These are phyloP conservation scores for Cladophialophora chaetospira DNA, from an alignment of 2,329 filamentous ascomycete species.

Conservation along the genomic window DNA sequence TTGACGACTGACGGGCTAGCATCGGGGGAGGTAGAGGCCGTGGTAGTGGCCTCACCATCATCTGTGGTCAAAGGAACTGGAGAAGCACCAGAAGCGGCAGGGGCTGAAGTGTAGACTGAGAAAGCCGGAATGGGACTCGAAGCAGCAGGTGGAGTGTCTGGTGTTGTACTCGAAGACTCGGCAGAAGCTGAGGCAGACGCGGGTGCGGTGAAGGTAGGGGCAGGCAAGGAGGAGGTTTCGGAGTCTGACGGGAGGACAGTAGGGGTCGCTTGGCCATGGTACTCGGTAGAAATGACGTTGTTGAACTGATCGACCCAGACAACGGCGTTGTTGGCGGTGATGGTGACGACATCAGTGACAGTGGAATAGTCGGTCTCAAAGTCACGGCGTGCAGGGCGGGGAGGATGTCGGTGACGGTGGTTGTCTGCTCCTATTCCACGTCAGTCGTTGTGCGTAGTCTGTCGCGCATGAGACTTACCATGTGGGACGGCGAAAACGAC, in stretches of 20 bases:
- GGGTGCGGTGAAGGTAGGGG: background rate
- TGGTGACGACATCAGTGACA: conserved; percentile 24
- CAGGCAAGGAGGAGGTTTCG: background rate
- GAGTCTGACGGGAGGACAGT: conserved; percentile 10
- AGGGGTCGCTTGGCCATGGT: conserved; percentile 34
- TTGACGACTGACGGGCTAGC: background rate
- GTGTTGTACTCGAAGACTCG: conserved; percentile 18
- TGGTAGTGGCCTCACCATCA: conserved; percentile 28
- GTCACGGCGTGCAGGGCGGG: conserved; percentile 15
- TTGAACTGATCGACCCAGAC: conserved; percentile 64
- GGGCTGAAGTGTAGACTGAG: conserved; percentile 20
- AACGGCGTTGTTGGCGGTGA: conserved; percentile 40
- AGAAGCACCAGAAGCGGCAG: conserved; percentile 24
- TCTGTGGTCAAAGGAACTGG: conserved; percentile 14
- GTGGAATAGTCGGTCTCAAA: conserved; percentile 17
- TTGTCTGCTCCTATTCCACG: conserved; percentile 17
- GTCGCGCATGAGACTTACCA: conserved; percentile 20
- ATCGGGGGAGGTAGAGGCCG: conserved; percentile 26
- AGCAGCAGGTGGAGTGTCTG: conserved; percentile 3
- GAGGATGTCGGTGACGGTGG: conserved; percentile 20
- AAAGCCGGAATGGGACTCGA: conserved; percentile 12
- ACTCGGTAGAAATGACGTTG: conserved; percentile 48
- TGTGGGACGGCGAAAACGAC: conserved; percentile 26
- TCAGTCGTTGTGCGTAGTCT: conserved; percentile 8
- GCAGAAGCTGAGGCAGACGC: conserved; percentile 5